Evolutionary conservation across 1,139 yeast species (phyloP).

Genomic region (Protomyces arabidopsidicola): DNA sequence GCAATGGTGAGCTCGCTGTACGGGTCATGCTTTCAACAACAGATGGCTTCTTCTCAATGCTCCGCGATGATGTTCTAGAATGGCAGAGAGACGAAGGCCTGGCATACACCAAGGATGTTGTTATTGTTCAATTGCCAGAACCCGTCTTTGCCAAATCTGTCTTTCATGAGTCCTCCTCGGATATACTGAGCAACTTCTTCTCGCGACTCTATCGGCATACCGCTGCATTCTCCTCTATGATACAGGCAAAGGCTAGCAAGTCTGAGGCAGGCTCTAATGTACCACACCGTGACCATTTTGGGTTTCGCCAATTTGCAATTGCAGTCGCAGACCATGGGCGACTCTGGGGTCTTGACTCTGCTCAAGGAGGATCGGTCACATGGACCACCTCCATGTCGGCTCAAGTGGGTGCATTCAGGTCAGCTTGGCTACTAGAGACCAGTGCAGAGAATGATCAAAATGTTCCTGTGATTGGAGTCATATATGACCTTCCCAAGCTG

Average conservation of each 20-base stretch:
- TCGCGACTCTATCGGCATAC: conserved; percentile 42
- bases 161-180: conserved; percentile 43
- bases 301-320: conserved; percentile 49
- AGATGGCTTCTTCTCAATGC: conserved; percentile 16
- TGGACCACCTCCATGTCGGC: conserved; percentile 44
- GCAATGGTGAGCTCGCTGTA: neutral
- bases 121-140: conserved; percentile 44
- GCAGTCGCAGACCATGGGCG: conserved; percentile 46
- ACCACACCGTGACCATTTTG: conserved; percentile 43
- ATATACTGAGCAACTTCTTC: conserved; percentile 44
- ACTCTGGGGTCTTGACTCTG: conserved; percentile 47
- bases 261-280: conserved; percentile 18
- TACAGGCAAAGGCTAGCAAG: conserved; percentile 32
- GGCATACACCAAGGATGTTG: conserved; percentile 42
- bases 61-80: conserved; percentile 16
- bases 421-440: neutral
- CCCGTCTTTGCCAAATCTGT: conserved; percentile 43
- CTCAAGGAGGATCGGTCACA: conserved; percentile 40
- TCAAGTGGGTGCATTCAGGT: neutral
- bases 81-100: conserved; percentile 53
- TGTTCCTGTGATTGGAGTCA: conserved; percentile 2
- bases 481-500: conserved; percentile 18
- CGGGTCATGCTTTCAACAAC: conserved; percentile 16
- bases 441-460: neutral
- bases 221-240: conserved; percentile 29